Conservation (phyloP, 805 yeast genomes). For the Barnettozyma populi region DNA sequence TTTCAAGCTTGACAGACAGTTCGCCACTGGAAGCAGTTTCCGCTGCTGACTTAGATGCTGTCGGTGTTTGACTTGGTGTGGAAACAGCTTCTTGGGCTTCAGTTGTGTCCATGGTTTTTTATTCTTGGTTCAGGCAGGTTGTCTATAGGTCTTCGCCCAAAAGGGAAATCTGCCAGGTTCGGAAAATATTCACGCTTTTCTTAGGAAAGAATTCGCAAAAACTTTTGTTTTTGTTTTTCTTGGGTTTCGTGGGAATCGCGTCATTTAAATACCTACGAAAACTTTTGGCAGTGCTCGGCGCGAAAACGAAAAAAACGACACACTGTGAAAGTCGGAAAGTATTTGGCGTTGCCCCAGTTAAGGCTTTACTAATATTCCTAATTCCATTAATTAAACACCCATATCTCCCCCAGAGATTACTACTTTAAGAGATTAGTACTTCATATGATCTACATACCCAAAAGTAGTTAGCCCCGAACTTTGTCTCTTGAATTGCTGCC, state of each 20-base stretch:
- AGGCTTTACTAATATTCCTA: neutral
- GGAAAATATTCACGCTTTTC: conserved; percentile 6
- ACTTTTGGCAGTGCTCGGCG: neutral
- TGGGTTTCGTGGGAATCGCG: conserved; percentile 7
- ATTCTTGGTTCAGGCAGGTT: neutral
- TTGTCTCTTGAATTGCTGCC: neutral
- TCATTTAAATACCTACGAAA: conserved; percentile 7
- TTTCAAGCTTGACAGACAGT: neutral
- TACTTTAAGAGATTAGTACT: no score
- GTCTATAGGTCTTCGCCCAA: neutral
- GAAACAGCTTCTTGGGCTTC: conserved; percentile 11
- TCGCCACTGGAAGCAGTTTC: neutral
- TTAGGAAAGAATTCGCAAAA: neutral
- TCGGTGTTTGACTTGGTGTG: conserved; percentile 12
- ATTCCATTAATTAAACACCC: neutral
- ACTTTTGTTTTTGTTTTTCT: conserved; percentile 2
- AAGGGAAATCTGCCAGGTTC: conserved; percentile 2
- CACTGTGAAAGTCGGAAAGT: neutral
- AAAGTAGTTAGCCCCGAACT: no score
- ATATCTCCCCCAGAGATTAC: neutral
- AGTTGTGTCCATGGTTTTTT: conserved; percentile 4
- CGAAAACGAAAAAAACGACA: neutral
- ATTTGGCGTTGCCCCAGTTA: neutral
- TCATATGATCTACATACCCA: neutral
- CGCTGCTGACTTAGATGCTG: neutral